phyloP scores from a whole-genome alignment of 2,329 filamentous ascomycete species.

The Fusarium sp. region DNA sequence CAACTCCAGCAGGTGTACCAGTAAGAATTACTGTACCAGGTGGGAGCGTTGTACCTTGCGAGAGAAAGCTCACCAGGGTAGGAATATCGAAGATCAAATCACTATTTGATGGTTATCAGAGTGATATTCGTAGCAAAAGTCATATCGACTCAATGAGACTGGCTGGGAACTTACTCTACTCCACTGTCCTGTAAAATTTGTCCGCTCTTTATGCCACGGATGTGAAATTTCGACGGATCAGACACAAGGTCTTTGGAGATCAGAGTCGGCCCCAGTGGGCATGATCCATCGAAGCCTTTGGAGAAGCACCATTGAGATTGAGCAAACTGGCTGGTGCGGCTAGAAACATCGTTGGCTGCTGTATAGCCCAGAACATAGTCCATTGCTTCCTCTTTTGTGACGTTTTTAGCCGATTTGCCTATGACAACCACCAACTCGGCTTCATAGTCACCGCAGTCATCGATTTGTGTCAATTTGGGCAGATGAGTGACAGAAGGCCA shows the following conservation, averaged over 20 bases:
- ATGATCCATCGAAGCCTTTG: conserved; percentile 71
- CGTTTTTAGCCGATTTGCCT: conserved; percentile 65
- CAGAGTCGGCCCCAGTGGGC: conserved; percentile 65
- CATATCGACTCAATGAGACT: no score
- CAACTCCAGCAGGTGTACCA: conserved; percentile 61
- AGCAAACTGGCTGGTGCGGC: conserved; percentile 38
- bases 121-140: no score
- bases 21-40: conserved; percentile 61
- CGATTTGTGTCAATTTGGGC: conserved; percentile 63
- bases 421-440: conserved; percentile 71
- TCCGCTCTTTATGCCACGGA: conserved; percentile 66
- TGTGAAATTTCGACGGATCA: conserved; percentile 58
- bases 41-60: conserved; percentile 61
- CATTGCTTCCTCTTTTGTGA: conserved; percentile 68
- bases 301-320: conserved; percentile 59
- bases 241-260: conserved; percentile 61
- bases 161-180: conserved; percentile 41
- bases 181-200: conserved; percentile 64
- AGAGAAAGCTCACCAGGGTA: conserved; percentile 60
- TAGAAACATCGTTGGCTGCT: conserved; percentile 73
- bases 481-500: conserved; percentile 66
- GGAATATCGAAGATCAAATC: conserved; percentile 70
- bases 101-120: conserved; percentile 49
- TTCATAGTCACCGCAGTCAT: conserved; percentile 71
- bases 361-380: conserved; percentile 76